Evolutionary conservation across 2,329 filamentous ascomycete species (phyloP).

Genomic region (Colletotrichum nymphaeae): DNA sequence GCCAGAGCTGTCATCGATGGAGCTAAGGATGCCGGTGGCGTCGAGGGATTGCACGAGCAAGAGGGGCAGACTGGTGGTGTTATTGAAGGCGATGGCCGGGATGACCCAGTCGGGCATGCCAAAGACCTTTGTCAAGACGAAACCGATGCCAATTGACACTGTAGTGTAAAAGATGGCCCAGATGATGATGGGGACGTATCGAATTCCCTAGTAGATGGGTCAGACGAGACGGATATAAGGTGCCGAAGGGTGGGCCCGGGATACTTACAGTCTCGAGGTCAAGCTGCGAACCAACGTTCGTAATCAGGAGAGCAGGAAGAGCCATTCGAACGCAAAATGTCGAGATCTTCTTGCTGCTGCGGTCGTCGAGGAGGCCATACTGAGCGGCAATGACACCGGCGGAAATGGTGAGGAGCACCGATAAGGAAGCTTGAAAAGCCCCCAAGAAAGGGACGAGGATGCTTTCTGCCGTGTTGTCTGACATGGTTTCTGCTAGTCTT

Average conservation of each 20-base stretch:
- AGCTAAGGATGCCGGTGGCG: conserved; percentile 65
- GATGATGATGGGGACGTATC: conserved; percentile 51
- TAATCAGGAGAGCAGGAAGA: conserved; percentile 57
- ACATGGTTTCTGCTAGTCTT: conserved; percentile 29
- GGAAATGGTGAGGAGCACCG: conserved; percentile 58
- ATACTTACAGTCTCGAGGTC: conserved; percentile 45
- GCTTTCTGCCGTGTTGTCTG: conserved; percentile 26
- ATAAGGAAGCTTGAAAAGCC: conserved; percentile 59
- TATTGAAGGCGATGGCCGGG: conserved; percentile 60
- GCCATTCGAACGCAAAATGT: conserved; percentile 60
- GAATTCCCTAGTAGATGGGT: conserved; percentile 36
- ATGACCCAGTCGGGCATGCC: conserved; percentile 59
- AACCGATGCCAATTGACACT: conserved; percentile 53
- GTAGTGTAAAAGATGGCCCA: conserved; percentile 50
- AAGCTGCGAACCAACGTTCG: conserved; percentile 56
- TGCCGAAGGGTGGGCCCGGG: neutral
- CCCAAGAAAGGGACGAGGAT: conserved; percentile 53
- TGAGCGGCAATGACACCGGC: conserved; percentile 55
- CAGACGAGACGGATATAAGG: neutral
- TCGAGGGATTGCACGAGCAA: conserved; percentile 55
- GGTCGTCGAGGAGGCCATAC: conserved; percentile 49
- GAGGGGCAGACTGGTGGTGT: conserved; percentile 59
- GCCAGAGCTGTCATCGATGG: conserved; percentile 55
- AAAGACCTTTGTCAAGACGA: conserved; percentile 48
- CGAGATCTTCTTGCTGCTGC: conserved; percentile 54